phyloP scores from a whole-genome alignment of 257 asterid genomes.

The Primulina eburnea region DNA sequence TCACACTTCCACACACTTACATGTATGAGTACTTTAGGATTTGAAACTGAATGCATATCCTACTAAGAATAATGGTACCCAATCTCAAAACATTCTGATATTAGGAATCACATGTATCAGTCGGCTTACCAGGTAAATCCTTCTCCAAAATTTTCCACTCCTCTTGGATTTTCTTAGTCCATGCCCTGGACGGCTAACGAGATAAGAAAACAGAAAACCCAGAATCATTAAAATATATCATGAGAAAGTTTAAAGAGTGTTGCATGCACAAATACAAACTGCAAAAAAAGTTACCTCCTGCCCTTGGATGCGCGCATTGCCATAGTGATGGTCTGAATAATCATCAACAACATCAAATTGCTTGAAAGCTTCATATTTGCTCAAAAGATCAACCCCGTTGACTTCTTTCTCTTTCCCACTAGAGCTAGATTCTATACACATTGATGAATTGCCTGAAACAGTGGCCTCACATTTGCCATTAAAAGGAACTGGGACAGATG shows the following conservation, averaged over 20 bases:
- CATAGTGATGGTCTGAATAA: constrained; percentile 54
- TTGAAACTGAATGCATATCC: neutral
- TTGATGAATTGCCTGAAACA: constrained; percentile 37
- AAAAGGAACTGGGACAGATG: constrained; percentile 14
- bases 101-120: neutral
- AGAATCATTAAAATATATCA: neutral
- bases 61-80: neutral
- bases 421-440: constrained; percentile 31
- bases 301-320: constrained; percentile 32
- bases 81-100: neutral
- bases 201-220: constrained; percentile 11
- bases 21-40: neutral
- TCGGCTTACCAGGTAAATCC: constrained; percentile 51
- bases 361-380: constrained; percentile 37
- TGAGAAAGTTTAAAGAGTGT: neutral
- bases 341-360: constrained; percentile 43
- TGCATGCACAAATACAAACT: neutral
- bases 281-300: constrained; percentile 35
- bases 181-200: constrained; percentile 43
- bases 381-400: constrained; percentile 28
- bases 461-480: constrained; percentile 14
- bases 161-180: constrained; percentile 55
- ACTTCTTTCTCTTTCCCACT: constrained; percentile 31
- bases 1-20: neutral
- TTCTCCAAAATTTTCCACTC: constrained; percentile 62